A percentile compares a stretch with the other conserved stretches of the same genome.
phyloP scores from a whole-genome alignment of 2,329 filamentous ascomycete genomes.

The Chaetomium strumarium region DNA sequence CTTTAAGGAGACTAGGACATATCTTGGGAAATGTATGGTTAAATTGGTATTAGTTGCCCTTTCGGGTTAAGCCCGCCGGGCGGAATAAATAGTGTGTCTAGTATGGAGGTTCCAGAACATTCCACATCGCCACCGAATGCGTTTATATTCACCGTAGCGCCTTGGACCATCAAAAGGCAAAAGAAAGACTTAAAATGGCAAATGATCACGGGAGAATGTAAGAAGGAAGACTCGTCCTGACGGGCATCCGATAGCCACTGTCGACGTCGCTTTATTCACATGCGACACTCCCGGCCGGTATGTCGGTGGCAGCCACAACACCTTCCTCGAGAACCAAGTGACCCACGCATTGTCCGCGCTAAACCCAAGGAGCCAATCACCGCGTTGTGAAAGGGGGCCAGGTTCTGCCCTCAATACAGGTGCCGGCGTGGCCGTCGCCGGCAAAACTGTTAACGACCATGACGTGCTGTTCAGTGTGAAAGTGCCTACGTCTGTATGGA shows the following conservation, averaged over 20 bases:
- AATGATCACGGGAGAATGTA: neutral
- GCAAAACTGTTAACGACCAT: neutral
- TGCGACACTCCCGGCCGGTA: neutral
- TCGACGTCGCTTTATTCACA: neutral
- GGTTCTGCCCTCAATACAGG: neutral
- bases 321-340: neutral
- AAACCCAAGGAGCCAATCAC: neutral
- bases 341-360: constrained; percentile 1
- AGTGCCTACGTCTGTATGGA: neutral
- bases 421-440: neutral
- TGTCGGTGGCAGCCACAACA: neutral
- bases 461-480: neutral
- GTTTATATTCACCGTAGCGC: too few species aligned
- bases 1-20: too few species aligned
- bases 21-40: too few species aligned
- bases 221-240: constrained; percentile 1
- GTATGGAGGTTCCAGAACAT: too few species aligned
- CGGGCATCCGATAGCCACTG: neutral
- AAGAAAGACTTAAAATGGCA: too few species aligned
- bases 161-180: too few species aligned
- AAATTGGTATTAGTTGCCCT: too few species aligned
- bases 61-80: too few species aligned
- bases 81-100: too few species aligned
- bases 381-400: neutral
- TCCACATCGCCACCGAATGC: too few species aligned